A percentile compares a stretch with the other conserved stretches of the same genome.
Evolutionary conservation across 1,284 basidiomycete genomes (phyloP).

Genomic region (Papiliotrema laurentii): DNA sequence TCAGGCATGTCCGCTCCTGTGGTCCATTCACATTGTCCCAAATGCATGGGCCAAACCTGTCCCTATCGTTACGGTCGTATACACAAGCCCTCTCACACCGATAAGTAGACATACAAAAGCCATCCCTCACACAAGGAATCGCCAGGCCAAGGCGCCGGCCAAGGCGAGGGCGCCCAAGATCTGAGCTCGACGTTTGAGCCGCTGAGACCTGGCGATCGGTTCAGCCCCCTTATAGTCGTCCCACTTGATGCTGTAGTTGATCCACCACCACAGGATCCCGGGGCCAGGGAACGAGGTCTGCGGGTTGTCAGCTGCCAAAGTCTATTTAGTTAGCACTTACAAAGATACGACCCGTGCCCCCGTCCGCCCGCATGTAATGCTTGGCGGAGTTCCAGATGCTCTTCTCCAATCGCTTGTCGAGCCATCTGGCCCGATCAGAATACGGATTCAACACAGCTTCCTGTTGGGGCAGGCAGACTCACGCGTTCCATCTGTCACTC

Average conservation of each 20-base stretch:
- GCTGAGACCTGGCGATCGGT: neutral
- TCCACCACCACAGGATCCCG: slow-evolving; percentile 13
- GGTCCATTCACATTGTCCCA: too few species aligned
- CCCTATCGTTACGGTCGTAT: too few species aligned
- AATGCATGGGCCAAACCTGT: too few species aligned
- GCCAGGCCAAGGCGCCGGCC: neutral
- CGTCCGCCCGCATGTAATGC: slow-evolving; percentile 12
- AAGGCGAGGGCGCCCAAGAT: neutral
- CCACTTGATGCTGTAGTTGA: slow-evolving; percentile 13
- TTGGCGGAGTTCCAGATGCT: slow-evolving; percentile 12
- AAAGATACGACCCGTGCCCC: slow-evolving; percentile 12
- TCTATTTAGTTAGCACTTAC: slow-evolving; percentile 1
- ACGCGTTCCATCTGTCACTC: slow-evolving; percentile 18
- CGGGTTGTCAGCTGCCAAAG: neutral
- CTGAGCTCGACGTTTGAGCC: neutral
- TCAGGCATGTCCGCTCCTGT: too few species aligned
- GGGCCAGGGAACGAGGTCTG: slow-evolving; percentile 7
- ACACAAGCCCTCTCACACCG: too few species aligned
- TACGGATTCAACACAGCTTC: neutral
- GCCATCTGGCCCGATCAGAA: slow-evolving; percentile 15
- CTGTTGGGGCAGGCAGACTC: neutral
- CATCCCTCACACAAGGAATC: neutral
- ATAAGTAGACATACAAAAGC: too few species aligned
- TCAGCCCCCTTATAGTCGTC: slow-evolving; percentile 15
- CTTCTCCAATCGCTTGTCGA: slow-evolving; percentile 14